Evolutionary conservation across 1,284 basidiomycete species (phyloP), one percentile per base, ranked within the genome.

Genomic region (Fomes fomentarius): DNA sequence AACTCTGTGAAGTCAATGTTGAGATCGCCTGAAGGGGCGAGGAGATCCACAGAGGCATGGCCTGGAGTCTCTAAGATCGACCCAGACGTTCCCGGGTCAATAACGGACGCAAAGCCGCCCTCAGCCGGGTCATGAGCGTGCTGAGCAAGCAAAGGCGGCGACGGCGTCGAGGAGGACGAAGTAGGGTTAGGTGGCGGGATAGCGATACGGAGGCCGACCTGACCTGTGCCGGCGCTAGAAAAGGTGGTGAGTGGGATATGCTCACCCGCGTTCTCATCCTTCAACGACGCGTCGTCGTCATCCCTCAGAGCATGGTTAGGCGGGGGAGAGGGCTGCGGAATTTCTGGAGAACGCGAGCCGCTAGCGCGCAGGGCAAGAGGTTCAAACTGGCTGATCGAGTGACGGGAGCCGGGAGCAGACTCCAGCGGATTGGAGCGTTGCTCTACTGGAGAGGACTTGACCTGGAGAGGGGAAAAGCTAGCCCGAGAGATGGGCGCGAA

Each of bases 1-100:
- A 89, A 72, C 52, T 70, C 67, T n/a, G 69, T 61, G 43, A 70
- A 66, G 47, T 69, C 68, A 47, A 70, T 51, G 38, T 64, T 63
- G 40, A 65, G 40, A 38, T 64, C 68, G 5, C 57, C 24, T 40
- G 57, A 39, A n/a, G 56, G 39, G 8, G 47, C 46, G 31, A 53
- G 48, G 33, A 54, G 40, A 46, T 63, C 67, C 45, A 54, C 47
- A 25, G 42, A n/a, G 28, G 42, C 43, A 25, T 51, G 49, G 28
- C 43, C 48, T 17, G 51, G 39, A 12, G 46, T 25, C 21, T 65
- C 54, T 37, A 45, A 28, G 12, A 30, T 10, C 15, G 26, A 2
- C 15, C 37, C 45, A 26, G 43, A 33, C 17, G 34, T 25, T 22
- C 45, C 42, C n/a, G 54, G 49, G 21, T 52, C 52, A 10, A 47